Evolutionary conservation across 2,329 filamentous ascomycete genomes (phyloP).

Genomic region (Colletotrichum echinochloae): DNA sequence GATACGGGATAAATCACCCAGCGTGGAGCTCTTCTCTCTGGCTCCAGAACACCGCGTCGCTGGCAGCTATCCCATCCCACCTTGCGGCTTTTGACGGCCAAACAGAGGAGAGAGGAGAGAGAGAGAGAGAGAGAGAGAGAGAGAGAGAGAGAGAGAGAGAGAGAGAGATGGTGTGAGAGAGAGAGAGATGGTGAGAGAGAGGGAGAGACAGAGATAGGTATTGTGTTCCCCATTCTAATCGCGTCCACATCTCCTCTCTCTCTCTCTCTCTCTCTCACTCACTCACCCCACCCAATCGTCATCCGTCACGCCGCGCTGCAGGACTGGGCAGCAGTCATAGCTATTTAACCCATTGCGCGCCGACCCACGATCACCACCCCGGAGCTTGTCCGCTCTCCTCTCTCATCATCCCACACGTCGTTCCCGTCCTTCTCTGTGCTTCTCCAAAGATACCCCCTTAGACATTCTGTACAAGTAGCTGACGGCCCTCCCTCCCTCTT

Average conservation of each 20-base stretch:
- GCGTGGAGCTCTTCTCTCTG: constrained; percentile 9
- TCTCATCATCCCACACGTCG: not conserved
- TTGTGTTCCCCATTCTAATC: constrained; percentile 18
- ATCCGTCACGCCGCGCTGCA: constrained; percentile 9
- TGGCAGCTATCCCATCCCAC: not conserved
- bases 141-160: too few species aligned
- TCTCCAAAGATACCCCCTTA: constrained; percentile 21
- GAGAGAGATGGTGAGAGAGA: too few species aligned
- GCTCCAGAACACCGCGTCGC: constrained; percentile 8
- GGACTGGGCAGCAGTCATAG: constrained; percentile 13
- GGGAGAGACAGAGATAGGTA: not conserved
- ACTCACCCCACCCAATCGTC: constrained; percentile 30
- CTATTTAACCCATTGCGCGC: constrained; percentile 34
- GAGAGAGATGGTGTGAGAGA: too few species aligned
- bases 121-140: not conserved
- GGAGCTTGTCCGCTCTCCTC: not conserved
- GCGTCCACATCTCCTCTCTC: constrained; percentile 13
- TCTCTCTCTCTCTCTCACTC: too few species aligned
- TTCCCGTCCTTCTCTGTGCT: not conserved
- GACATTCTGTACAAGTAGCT: not conserved
- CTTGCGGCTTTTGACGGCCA: not conserved
- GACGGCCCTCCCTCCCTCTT: not conserved
- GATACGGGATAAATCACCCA: constrained; percentile 9
- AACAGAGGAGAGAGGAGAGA: not conserved
- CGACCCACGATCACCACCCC: constrained; percentile 13